These are phyloP conservation scores for Agroathelia rolfsii DNA, from an alignment of 1,284 basidiomycete species.

Conservation along the genomic window DNA sequence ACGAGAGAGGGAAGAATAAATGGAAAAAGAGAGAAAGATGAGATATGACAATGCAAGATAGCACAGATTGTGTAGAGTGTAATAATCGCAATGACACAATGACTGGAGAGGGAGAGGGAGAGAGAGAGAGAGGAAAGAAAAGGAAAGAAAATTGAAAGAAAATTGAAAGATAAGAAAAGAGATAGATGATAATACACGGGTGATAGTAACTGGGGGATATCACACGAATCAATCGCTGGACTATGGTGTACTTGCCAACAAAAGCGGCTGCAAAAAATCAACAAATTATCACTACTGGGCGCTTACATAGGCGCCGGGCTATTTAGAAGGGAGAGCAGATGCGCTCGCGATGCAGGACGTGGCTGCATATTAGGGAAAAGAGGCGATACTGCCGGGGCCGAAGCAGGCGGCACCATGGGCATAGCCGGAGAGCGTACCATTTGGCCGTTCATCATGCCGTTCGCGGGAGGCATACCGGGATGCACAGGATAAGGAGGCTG, in stretches of 20 bases:
- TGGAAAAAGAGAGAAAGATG: conserved; percentile 12
- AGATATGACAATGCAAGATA: conserved; percentile 9
- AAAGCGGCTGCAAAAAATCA: too few relatives aligned
- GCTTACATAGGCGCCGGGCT: not conserved
- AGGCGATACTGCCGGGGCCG: conserved; percentile 1
- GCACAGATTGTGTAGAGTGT: conserved; percentile 13
- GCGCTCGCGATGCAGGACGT: not conserved
- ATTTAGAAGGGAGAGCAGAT: conserved; percentile 4
- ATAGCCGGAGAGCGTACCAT: not conserved
- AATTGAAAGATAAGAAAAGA: conserved; percentile 1
- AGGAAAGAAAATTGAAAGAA: conserved; percentile 12
- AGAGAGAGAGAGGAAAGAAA: conserved; percentile 11
- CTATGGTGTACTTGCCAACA: not conserved
- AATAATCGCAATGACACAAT: too few relatives aligned
- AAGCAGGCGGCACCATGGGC: not conserved
- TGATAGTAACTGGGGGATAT: not conserved
- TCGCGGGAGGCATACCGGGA: not conserved
- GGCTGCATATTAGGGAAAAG: not conserved
- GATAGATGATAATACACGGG: not conserved
- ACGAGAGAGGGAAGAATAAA: conserved; percentile 10
- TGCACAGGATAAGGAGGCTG: conserved; percentile 1
- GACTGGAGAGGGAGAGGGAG: conserved; percentile 13
- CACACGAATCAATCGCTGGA: not conserved
- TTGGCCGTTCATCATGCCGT: not conserved
- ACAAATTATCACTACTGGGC: not conserved